Evolutionary conservation across 2,329 filamentous ascomycete species (phyloP).

Genomic region (Aspergillus sp.): DNA sequence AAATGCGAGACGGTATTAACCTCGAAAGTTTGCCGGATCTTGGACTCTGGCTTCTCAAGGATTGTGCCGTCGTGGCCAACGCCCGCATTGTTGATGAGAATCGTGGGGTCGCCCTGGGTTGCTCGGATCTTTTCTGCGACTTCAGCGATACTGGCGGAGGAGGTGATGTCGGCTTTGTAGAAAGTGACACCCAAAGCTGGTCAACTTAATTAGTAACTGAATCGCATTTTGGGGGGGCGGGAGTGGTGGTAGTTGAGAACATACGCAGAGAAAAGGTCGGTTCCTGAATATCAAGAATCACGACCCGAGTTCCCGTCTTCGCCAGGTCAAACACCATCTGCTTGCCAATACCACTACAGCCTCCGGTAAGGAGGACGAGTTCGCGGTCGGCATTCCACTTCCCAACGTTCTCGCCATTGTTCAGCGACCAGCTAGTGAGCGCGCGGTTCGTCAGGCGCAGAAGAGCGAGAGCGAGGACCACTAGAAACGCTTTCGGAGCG

Average conservation of each 20-base stretch:
- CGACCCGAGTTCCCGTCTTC: conserved; percentile 28
- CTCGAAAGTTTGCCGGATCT: conserved; percentile 51
- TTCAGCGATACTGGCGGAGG: conserved; percentile 28
- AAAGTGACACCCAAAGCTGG: conserved; percentile 21
- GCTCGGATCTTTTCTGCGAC: conserved; percentile 41
- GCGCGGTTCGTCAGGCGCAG: conserved; percentile 29
- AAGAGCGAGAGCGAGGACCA: conserved; percentile 24
- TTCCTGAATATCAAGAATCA: conserved; percentile 40
- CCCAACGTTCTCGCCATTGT: conserved; percentile 30
- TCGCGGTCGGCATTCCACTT: conserved; percentile 30
- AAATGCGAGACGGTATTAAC: conserved; percentile 55
- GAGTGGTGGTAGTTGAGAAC: conserved; percentile 3
- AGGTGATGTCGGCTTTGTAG: conserved; percentile 41
- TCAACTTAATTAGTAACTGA: background rate
- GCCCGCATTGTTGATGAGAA: conserved; percentile 53
- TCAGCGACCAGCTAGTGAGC: conserved; percentile 28
- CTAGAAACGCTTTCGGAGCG: conserved; percentile 27
- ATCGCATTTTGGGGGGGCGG: no score
- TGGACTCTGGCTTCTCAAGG: conserved; percentile 45
- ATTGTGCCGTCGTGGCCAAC: conserved; percentile 50
- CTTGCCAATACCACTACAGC: conserved; percentile 40
- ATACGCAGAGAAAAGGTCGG: conserved; percentile 31
- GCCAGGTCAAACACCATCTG: conserved; percentile 36
- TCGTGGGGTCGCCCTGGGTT: conserved; percentile 45
- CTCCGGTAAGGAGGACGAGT: conserved; percentile 38